Base-by-base conservation (phyloP, 140 eudicot genomes). In the Stevia rebaudiana region DNA sequence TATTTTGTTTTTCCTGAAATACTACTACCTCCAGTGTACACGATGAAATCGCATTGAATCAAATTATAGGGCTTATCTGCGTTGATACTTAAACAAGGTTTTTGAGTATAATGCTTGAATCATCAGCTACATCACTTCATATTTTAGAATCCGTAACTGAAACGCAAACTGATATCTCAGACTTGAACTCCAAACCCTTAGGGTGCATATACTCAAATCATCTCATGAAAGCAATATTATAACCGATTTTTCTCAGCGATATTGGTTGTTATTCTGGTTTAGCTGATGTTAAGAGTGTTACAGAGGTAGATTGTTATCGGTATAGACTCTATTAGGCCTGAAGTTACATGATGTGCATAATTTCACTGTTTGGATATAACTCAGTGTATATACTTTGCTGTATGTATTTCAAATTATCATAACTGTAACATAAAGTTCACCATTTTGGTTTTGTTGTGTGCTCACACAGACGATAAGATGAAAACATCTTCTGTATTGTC, bases 161-260 rank as follows among this genome's bases (percentile, higher is more conserved):
- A 68, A 22, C 31, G 40, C n/a, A 40, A 31, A 37, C 30, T 67
- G 62, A 51, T 50, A 42, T 49, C 49, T 48, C 15, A 8, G 47
- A 36, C 48, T 35, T 46, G 0, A 16, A 5, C 18, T 46, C 41
- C 6, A 39, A 39, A 35, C 39, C 43, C 51, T 15, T 15, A 15
- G 51, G 22, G n/a, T 44, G 21, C 22, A 5, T 15, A 6, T 44
- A 13, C n/a, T 5, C 8, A 43, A 43, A 43, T 3, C 49, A 43
- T 43, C 19, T 12, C 22, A 22, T 51, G 7, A 19, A 7, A 16
- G 53, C 53, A 0, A 19, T 49, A 19, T 49, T 19, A 21, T 49
- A 21, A 49, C 4, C 54, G 5, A 48, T 19, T 48, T 48, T 2
- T 4, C 12, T 48, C 16, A 9, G 10, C 23, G 59, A 21, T 9